These are phyloP conservation scores for Malus orientalis DNA, from an alignment of 306 rosid species.

Conservation along the genomic window DNA sequence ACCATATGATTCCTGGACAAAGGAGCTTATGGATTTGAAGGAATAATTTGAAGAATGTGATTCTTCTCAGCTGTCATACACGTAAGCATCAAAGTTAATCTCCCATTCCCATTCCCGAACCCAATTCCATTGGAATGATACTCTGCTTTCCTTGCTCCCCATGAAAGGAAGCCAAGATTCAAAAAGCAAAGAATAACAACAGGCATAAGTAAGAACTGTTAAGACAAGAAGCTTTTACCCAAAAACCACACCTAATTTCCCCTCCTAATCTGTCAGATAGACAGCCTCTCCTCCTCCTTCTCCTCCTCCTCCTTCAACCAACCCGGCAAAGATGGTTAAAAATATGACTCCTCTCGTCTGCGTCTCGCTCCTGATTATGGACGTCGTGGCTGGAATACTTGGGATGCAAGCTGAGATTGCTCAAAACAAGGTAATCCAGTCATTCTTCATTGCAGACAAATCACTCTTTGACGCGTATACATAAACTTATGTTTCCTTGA, in stretches of 20 bases:
- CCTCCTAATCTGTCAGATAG: constrained; percentile 7
- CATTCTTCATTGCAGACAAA: not conserved
- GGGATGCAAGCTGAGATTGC: constrained; percentile 74
- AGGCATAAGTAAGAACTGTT: constrained; percentile 5
- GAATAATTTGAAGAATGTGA: not conserved
- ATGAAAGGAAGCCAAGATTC: constrained; percentile 45
- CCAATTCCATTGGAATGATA: constrained; percentile 23
- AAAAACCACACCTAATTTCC: constrained; percentile 29
- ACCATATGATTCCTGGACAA: not conserved
- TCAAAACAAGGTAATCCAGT: constrained; percentile 58
- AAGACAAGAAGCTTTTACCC: constrained; percentile 44
- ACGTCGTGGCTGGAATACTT: constrained; percentile 64
- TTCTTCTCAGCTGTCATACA: constrained; percentile 8
- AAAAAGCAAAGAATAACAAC: constrained; percentile 7
- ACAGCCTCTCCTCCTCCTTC: not conserved
- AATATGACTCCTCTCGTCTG: constrained; percentile 52
- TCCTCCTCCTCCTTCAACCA: not conserved
- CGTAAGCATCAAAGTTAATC: constrained; percentile 3
- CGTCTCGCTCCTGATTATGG: constrained; percentile 45
- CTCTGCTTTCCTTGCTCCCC: constrained; percentile 51
- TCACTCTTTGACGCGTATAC: not conserved
- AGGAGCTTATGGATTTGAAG: not conserved
- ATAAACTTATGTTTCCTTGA: not conserved
- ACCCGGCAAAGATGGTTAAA: constrained; percentile 34
- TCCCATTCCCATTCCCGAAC: not conserved